These are phyloP conservation scores for Gossypium bickii DNA, from an alignment of 345 rosid genomes.

Conservation along the genomic window DNA sequence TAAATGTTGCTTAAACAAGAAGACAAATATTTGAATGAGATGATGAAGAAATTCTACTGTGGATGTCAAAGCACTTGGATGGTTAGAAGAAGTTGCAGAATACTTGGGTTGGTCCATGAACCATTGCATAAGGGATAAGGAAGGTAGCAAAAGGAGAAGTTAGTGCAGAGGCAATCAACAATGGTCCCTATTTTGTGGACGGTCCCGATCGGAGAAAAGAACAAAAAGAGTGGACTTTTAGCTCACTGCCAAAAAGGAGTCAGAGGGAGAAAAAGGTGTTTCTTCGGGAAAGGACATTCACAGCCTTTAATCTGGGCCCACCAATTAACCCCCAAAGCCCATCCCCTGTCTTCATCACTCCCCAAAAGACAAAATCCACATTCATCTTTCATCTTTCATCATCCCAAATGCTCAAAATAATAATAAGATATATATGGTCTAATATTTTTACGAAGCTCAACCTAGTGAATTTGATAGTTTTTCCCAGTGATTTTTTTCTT, in stretches of 20 bases:
- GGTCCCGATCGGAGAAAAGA: conserved; percentile 20
- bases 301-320: conserved; percentile 42
- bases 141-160: background rate
- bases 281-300: conserved; percentile 36
- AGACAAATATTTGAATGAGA: too few relatives aligned
- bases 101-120: background rate
- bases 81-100: background rate
- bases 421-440: background rate
- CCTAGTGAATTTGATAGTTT: too few relatives aligned
- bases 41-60: too few relatives aligned
- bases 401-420: conserved; percentile 6
- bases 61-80: too few relatives aligned
- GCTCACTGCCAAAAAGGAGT: conserved; percentile 31
- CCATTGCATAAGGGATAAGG: background rate
- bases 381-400: conserved; percentile 10
- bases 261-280: conserved; percentile 23
- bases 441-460: background rate
- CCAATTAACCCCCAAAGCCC: background rate
- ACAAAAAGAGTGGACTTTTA: conserved; percentile 51
- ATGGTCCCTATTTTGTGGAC: conserved; percentile 19
- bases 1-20: too few relatives aligned
- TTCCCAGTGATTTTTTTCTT: too few relatives aligned
- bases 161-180: background rate
- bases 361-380: conserved; percentile 16
- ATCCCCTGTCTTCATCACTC: background rate